Base-by-base conservation (phyloP, 176 grass and related monocot species). In the Musa troglodytarum region DNA sequence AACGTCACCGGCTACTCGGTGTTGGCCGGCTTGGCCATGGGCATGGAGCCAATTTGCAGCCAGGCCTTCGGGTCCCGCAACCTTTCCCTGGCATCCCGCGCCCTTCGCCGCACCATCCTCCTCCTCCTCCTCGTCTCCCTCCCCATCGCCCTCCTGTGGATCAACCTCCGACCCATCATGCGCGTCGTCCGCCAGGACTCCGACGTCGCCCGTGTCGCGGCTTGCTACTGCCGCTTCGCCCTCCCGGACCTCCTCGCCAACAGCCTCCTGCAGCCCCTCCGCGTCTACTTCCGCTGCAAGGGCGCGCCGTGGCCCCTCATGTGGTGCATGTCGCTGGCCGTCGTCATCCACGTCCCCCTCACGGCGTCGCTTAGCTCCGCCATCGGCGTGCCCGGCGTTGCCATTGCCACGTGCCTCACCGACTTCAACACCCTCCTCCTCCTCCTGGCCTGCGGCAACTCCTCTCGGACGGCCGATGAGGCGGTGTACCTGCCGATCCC, bases 61-160 rank as follows among this genome's bases (percentile, higher is more conserved):
- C 78, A 80, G 55, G 78, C 78, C n/a, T 80, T 80, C n/a, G 78
- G 78, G n/a, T 72, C 68, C 11, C 1, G 78, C 78, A 80, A 80
- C 78, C 68, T 52, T 19, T 13, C 68, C 1, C 54, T 80, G 11
- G 78, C 78, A 1, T 22, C 54, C 1, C 68, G 68, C n/a, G 23
- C 55, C 68, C 78, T 80, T 6, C 68, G 54, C 34, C 78, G 29
- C 68, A 72, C 68, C 20, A 62, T 80, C 10, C 19, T 51, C 2
- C 34, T 72, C 17, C 78, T 80, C n/a, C 68, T 80, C 19, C 20
- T 62, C 10, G 54, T 55, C 43, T 63, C 78, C 21, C 13, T 80
- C 22, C 78, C 78, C 1, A 72, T 80, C 20, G 19, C 68, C 19
- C 1, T 63, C 10, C 78, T 80, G 17, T 80, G 78, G 78, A 23